A percentile compares a stretch with the other conserved stretches of the same genome.
Evolutionary conservation across 768 basidiomycete genomes (phyloP).

Genomic region (Suillus paluster): DNA sequence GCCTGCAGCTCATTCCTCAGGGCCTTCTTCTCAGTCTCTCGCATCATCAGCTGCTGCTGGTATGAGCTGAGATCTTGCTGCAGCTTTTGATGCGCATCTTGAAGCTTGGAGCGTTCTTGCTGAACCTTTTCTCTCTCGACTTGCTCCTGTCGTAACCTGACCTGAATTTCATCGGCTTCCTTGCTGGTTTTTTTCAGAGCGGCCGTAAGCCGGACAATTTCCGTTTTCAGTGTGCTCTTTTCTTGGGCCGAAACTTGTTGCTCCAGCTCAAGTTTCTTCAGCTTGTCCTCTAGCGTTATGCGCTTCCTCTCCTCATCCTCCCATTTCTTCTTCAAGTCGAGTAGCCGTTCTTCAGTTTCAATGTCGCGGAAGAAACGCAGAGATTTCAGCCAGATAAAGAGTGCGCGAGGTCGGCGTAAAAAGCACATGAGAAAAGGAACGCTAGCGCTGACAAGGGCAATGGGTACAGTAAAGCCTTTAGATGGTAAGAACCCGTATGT

Average conservation of each 20-base stretch:
- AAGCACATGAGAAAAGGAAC: constrained; percentile 26
- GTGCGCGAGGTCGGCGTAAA: constrained; percentile 13
- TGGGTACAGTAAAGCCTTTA: constrained; percentile 30
- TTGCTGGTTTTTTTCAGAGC: constrained; percentile 11
- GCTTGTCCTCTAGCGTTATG: constrained; percentile 12
- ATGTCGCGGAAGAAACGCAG: neutral
- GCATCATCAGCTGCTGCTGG: constrained; percentile 27
- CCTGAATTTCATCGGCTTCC: constrained; percentile 17
- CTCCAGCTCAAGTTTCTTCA: constrained; percentile 23
- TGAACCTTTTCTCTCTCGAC: constrained; percentile 20
- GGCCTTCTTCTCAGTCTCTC: constrained; percentile 29
- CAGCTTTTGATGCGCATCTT: constrained; percentile 19
- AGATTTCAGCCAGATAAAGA: neutral
- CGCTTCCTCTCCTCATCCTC: constrained; percentile 27
- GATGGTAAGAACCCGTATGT: constrained; percentile 31
- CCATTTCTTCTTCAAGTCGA: constrained; percentile 15
- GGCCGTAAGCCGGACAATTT: constrained; percentile 18
- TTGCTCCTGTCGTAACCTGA: constrained; percentile 23
- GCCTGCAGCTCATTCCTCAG: constrained; percentile 32
- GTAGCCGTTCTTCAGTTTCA: neutral
- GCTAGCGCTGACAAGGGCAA: constrained; percentile 28
- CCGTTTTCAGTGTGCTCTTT: constrained; percentile 22
- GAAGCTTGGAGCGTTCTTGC: constrained; percentile 20
- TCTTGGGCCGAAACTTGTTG: constrained; percentile 14
- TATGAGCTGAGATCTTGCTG: constrained; percentile 17